Base-by-base conservation (phyloP, 1,284 basidiomycete genomes). In the Ceratorhiza oryzae-sativae region DNA sequence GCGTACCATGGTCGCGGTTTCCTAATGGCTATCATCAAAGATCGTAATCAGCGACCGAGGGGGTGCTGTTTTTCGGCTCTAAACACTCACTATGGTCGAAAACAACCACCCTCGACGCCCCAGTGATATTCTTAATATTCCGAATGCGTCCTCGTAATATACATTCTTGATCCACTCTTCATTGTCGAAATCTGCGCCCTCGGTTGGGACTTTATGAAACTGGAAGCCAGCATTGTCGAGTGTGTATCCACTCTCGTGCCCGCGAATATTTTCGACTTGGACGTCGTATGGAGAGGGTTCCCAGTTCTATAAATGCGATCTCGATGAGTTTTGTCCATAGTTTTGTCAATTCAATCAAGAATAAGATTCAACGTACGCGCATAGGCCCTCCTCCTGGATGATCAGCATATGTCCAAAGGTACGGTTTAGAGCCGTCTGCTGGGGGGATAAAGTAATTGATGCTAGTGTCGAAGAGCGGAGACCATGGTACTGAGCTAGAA, bases 61-160 rank as follows among this genome's bases (percentile, higher is more conserved):
- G 13, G 25, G 6, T 12, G 10, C 23, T 4, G 2, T 30, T 1
- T 8, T 23, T 23, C 18, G 18, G 3, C 12, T 41, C 12, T 3
- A 58, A 23, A 23, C 23, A 81, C 86, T 77, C 72, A 88, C 87
- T 90, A 78, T 89, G 87, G 76, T 90, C 88, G 75, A 89, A 90
- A 27, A 87, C 71, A 12, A 87, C 85, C 13, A 86, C 85, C 36
- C 83, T 81, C 71, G 81, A 86, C 0, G 88, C 88, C 1, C 88
- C 88, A 0, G 87, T 88, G 6, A 87, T 74, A 75, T 85, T 79
- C 80, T 90, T 90, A 62, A 89, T 80, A 46, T 89, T 79, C 77
- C 85, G 84, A 41, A 82, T 81, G 73, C 85, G 86, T 79, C 88
- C 0, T 84, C 83, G 75, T 89, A 89, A 76, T 90, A 90, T 70